A percentile compares a stretch with the other conserved stretches of the same genome.
These are phyloP conservation scores for Globisporangium cystogenes DNA, from an alignment of 352 stramenopile species.

Conservation along the genomic window DNA sequence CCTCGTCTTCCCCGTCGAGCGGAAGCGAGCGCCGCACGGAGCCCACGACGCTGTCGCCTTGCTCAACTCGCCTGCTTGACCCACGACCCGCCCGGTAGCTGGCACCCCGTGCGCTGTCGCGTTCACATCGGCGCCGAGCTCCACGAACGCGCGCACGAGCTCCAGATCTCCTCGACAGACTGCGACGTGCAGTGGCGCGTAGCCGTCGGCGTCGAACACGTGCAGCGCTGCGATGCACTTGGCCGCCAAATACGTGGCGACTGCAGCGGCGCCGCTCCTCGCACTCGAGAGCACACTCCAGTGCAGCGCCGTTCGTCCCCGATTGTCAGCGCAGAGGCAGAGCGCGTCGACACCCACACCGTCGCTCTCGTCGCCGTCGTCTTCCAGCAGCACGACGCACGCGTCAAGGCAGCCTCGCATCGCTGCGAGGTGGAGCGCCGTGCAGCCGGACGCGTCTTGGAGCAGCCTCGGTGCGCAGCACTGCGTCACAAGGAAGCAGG, in stretches of 20 bases:
- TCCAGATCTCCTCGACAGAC: constrained; percentile 23
- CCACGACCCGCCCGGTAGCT: background rate
- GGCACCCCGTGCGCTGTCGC: background rate
- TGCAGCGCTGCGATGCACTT: constrained; percentile 29
- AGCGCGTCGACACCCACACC: constrained; percentile 18
- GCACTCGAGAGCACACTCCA: constrained; percentile 25
- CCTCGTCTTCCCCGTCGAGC: background rate
- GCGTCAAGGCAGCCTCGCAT: constrained; percentile 30
- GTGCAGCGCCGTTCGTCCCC: constrained; percentile 47
- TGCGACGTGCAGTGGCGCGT: constrained; percentile 41
- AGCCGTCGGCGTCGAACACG: constrained; percentile 29
- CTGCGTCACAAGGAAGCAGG: constrained; percentile 26
- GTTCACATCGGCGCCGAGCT: constrained; percentile 33
- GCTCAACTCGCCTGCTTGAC: background rate
- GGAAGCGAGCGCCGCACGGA: constrained; percentile 26
- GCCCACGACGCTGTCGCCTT: constrained; percentile 33
- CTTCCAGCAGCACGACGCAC: constrained; percentile 34
- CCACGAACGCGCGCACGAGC: constrained; percentile 37
- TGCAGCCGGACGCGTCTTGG: constrained; percentile 34
- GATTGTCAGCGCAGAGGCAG: constrained; percentile 24
- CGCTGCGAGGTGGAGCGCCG: constrained; percentile 47
- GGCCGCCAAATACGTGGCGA: constrained; percentile 23
- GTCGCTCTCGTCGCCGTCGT: background rate
- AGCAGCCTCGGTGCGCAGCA: constrained; percentile 1
- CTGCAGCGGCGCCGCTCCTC: background rate